Conservation (phyloP, 345 rosid genomes). For the Schrenkiella parvula region DNA sequence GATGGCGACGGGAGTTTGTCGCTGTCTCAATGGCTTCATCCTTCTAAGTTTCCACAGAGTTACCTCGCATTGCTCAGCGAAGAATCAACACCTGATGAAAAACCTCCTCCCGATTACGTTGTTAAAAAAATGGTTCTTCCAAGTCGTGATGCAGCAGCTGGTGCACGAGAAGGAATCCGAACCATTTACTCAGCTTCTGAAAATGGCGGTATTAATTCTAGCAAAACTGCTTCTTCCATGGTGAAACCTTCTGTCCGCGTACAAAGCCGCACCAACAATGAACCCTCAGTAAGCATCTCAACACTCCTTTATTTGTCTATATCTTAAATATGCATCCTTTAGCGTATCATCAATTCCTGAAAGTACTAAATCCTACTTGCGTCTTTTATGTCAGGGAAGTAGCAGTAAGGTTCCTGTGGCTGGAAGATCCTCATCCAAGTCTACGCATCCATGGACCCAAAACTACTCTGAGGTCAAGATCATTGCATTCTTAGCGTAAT, state of each 20-base stretch:
- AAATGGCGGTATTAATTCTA: background rate
- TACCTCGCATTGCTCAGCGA: slow-evolving; percentile 29
- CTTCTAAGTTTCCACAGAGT: slow-evolving; percentile 26
- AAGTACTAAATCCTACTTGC: background rate
- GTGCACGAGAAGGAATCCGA: background rate
- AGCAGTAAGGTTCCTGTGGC: slow-evolving; percentile 6
- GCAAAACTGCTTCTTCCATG: background rate
- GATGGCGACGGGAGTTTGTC: background rate
- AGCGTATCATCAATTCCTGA: background rate
- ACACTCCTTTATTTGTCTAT: background rate
- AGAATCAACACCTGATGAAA: slow-evolving; percentile 9
- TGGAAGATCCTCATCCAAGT: background rate
- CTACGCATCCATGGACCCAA: background rate
- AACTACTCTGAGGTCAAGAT: slow-evolving; percentile 24
- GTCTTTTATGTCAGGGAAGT: slow-evolving; percentile 24
- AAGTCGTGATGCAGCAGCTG: background rate
- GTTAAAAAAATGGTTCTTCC: slow-evolving; percentile 12
- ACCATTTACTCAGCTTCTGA: background rate
- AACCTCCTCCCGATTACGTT: background rate
- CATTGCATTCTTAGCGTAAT: background rate
- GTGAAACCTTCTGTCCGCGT: slow-evolving; percentile 19
- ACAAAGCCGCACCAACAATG: slow-evolving; percentile 1
- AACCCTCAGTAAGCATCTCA: background rate
- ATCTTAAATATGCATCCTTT: background rate
- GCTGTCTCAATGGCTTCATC: slow-evolving; percentile 30